A percentile compares a stretch with the other conserved stretches of the same genome.
phyloP scores from a whole-genome alignment of 148 eudicot species.

The Gaultheria prostrata region DNA sequence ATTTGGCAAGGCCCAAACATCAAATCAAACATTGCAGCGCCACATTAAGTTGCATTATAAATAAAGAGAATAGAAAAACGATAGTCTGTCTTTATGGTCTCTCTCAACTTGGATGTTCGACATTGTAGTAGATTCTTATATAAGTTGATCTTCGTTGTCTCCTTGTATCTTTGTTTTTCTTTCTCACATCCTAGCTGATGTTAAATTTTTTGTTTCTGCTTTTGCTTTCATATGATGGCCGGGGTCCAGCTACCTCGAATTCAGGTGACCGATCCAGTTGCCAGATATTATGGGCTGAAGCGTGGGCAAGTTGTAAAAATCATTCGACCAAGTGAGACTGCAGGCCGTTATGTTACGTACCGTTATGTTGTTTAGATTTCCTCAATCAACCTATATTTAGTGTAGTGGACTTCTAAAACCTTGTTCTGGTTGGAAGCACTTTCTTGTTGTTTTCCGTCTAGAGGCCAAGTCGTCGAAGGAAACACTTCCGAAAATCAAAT shows the following conservation, averaged over 20 bases:
- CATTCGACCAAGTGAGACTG: slow-evolving; percentile 71
- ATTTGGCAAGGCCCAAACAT: not conserved
- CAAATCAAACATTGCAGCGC: not conserved
- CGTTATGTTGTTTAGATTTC: slow-evolving; percentile 40
- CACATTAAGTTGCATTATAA: not conserved
- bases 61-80: not conserved
- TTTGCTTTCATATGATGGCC: slow-evolving; percentile 4
- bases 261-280: slow-evolving; percentile 79
- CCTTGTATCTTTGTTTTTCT: not conserved
- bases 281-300: slow-evolving; percentile 78
- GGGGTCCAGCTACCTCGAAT: slow-evolving; percentile 65
- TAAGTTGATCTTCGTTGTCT: not conserved
- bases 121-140: not conserved
- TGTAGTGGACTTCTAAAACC: not conserved
- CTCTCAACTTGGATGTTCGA: not conserved
- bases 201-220: not conserved
- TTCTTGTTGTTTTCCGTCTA: not conserved
- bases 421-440: not conserved
- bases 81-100: not conserved
- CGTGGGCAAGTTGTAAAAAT: slow-evolving; percentile 94
- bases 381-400: not conserved
- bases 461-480: not conserved
- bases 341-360: slow-evolving; percentile 52
- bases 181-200: not conserved
- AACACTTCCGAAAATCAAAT: not conserved